Evolutionary conservation across 805 yeast genomes (phyloP).

Genomic region (Candida michaelii): DNA sequence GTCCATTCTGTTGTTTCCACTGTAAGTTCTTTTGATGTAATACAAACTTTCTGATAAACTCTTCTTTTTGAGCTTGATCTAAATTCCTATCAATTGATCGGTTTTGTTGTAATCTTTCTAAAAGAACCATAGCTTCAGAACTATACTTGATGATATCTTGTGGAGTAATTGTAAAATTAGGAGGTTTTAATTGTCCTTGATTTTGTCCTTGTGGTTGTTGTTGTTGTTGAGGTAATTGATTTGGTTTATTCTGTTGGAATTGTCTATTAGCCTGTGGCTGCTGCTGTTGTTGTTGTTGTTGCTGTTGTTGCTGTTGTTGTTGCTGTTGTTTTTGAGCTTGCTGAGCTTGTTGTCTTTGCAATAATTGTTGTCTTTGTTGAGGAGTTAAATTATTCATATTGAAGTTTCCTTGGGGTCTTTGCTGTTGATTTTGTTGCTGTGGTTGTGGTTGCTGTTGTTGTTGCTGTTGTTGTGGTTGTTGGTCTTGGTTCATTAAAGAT

Average conservation of each 20-base stretch:
- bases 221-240: constrained; percentile 16
- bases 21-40: constrained; percentile 35
- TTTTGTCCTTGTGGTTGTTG: constrained; percentile 10
- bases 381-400: constrained; percentile 21
- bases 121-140: constrained; percentile 40
- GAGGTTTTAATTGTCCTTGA: constrained; percentile 20
- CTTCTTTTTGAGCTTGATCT: constrained; percentile 38
- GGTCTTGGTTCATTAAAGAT: constrained; percentile 21
- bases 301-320: constrained; percentile 16
- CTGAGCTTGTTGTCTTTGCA: constrained; percentile 31
- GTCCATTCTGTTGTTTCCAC: constrained; percentile 32
- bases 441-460: constrained; percentile 15
- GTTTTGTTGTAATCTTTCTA: constrained; percentile 35
- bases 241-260: constrained; percentile 15
- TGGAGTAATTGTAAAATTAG: constrained; percentile 32
- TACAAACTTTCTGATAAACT: constrained; percentile 38
- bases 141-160: constrained; percentile 41
- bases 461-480: constrained; percentile 11
- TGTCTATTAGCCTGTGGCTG: constrained; percentile 31
- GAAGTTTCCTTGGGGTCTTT: constrained; percentile 13
- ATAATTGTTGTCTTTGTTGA: constrained; percentile 40
- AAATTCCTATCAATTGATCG: constrained; percentile 34
- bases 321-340: constrained; percentile 18
- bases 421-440: constrained; percentile 15
- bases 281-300: constrained; percentile 17